A percentile compares a stretch with the other conserved stretches of the same genome.
Evolutionary conservation across 129 eudicot species (phyloP).

Genomic region (Centella asiatica): DNA sequence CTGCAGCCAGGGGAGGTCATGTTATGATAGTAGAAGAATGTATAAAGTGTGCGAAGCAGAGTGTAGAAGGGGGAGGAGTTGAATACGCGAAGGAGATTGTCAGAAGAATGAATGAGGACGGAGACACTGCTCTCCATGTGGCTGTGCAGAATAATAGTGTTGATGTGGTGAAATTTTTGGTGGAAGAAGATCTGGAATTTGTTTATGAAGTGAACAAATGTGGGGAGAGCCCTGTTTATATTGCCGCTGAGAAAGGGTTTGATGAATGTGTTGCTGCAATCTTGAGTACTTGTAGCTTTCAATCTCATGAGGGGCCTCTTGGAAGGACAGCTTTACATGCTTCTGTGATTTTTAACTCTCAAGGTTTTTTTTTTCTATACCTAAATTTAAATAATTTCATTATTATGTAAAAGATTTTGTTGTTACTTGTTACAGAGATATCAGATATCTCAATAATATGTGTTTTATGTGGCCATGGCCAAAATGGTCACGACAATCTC

Average conservation of each 20-base stretch:
- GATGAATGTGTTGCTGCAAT: slow-evolving; percentile 8
- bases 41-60: too few relatives aligned
- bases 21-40: too few relatives aligned
- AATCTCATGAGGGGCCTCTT: slow-evolving; percentile 13
- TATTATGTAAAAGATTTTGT: too few relatives aligned
- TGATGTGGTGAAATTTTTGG: slow-evolving; percentile 5
- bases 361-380: background rate
- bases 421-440: too few relatives aligned
- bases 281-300: background rate
- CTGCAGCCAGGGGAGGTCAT: too few relatives aligned
- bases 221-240: slow-evolving; percentile 23
- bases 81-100: too few relatives aligned
- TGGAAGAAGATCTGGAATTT: slow-evolving; percentile 8
- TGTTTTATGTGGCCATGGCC: too few relatives aligned
- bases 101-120: slow-evolving; percentile 7
- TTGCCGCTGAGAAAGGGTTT: slow-evolving; percentile 22
- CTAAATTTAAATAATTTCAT: too few relatives aligned
- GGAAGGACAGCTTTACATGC: slow-evolving; percentile 26
- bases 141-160: slow-evolving; percentile 4
- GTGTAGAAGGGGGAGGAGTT: too few relatives aligned
- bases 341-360: background rate
- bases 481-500: too few relatives aligned
- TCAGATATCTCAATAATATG: too few relatives aligned
- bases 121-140: slow-evolving; percentile 25
- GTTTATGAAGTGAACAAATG: slow-evolving; percentile 1